A percentile compares a stretch with the other conserved stretches of the same genome.
phyloP scores from a whole-genome alignment of 1,139 yeast genomes.

The Scheffersomyces stambukii region DNA sequence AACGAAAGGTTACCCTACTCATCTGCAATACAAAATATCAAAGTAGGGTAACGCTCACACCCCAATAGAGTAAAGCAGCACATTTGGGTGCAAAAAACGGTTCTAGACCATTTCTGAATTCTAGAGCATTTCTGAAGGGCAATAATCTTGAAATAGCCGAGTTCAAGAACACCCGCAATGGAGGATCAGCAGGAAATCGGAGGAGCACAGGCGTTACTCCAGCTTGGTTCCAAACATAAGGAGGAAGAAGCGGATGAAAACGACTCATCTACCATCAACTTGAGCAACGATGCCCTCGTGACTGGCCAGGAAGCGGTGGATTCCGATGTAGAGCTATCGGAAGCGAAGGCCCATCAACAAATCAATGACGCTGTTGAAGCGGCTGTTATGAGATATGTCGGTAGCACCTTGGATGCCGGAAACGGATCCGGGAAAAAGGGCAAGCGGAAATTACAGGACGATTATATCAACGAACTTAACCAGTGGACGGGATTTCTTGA shows the following conservation, averaged over 20 bases:
- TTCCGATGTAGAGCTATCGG: slow-evolving; percentile 5
- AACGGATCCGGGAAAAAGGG: slow-evolving; percentile 10
- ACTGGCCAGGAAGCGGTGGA: slow-evolving; percentile 1
- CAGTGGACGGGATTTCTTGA: slow-evolving; percentile 54
- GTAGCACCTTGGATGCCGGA: slow-evolving; percentile 45
- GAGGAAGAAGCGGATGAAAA: slow-evolving; percentile 8
- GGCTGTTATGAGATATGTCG: slow-evolving; percentile 71
- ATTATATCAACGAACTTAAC: slow-evolving; percentile 25
- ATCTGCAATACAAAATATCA: too few relatives aligned
- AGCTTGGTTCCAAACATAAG: slow-evolving; percentile 29
- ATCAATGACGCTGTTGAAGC: slow-evolving; percentile 59
- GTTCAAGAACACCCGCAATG: slow-evolving; percentile 7
- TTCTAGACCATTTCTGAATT: too few relatives aligned
- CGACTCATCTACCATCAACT: neutral
- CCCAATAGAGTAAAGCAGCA: too few relatives aligned
- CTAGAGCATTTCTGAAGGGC: too few relatives aligned
- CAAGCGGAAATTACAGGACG: slow-evolving; percentile 9
- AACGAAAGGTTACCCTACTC: too few relatives aligned
- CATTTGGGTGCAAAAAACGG: too few relatives aligned
- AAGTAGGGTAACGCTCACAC: slow-evolving; percentile 6
- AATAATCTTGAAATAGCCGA: too few relatives aligned
- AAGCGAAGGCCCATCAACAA: slow-evolving; percentile 32
- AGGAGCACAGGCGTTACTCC: slow-evolving; percentile 45
- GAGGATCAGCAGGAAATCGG: slow-evolving; percentile 38
- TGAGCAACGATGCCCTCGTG: too few relatives aligned